Evolutionary conservation across 371 early-diverging fungal genomes (phyloP), one percentile per base, ranked within the genome.

Genomic region (Saksenaea vasiformis): DNA sequence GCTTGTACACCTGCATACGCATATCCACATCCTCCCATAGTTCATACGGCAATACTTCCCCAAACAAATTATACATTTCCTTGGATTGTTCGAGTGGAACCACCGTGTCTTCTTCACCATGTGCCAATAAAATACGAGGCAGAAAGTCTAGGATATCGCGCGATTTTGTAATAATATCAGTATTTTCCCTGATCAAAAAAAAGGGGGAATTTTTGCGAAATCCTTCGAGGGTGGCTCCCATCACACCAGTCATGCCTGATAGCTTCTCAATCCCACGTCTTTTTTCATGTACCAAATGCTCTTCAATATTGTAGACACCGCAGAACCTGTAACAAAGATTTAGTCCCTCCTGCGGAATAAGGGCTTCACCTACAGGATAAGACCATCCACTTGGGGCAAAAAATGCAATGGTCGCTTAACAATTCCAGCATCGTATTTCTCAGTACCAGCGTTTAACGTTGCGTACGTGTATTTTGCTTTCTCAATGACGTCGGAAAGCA

Each of bases 181-280:
- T 61, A 24, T 74, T 54, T 1, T 38, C 17, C 41, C 68, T 67
- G n/a, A 82, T 70, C 4, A 76, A 54, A 54, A 72, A 58, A n/a
- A 74, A 51, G 3, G 83, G 83, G 27, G 83, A 82, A 34, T 82
- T 76, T 13, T 43, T 27, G 1, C 36, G 47, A 27, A 72, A 79
- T 3, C 68, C 67, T 31, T 79, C 72, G 2, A 58, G 17, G 0
- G 63, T 63, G 1, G 56, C 65, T 22, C 90, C 89, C 90, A 91
- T 90, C 5, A 80, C 86, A 19, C 92, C 74, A 4, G 80, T 71
- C 92, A 93, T 91, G 28, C 85, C 86, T 15, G 91, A 90, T 13
- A 93, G 67, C 41, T 90, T 81, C 59, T 93, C 93, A 1, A 91
- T 81, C 1, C 91, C 91, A 13, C 92, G 71, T 35, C 65, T 65